Evolutionary conservation across 345 rosid species (phyloP).

Genomic region (Citrus reticulata): DNA sequence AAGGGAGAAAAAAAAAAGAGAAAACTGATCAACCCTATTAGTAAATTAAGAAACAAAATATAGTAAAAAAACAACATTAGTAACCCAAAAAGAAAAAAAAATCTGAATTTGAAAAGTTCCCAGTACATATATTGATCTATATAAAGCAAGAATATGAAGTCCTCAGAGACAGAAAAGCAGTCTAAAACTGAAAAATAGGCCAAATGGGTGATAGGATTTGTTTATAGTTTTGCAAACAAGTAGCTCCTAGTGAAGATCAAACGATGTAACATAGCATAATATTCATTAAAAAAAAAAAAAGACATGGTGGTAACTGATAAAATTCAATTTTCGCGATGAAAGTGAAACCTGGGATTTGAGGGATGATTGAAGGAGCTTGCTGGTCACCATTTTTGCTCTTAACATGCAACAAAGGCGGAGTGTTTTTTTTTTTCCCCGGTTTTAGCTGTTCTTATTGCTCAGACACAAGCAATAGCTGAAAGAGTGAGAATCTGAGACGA

Average conservation of each 20-base stretch:
- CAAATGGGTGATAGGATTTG: background rate
- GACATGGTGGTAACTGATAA: background rate
- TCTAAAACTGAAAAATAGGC: background rate
- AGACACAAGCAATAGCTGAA: background rate
- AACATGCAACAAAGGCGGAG: background rate
- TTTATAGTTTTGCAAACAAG: background rate
- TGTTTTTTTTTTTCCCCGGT: too few species aligned
- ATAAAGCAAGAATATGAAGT: background rate
- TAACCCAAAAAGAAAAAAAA: background rate
- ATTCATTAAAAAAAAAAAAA: background rate
- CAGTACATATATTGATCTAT: background rate
- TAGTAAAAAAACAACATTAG: background rate
- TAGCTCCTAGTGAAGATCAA: background rate
- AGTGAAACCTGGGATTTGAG: conserved; percentile 3
- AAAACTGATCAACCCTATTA: background rate
- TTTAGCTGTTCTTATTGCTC: background rate
- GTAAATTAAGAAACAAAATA: background rate
- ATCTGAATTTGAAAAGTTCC: background rate
- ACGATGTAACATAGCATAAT: too few species aligned
- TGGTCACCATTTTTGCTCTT: background rate
- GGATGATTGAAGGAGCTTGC: background rate
- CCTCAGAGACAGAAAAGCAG: background rate
- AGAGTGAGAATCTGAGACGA: background rate
- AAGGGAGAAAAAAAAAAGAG: too few species aligned
- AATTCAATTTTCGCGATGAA: background rate